phyloP scores from a whole-genome alignment of 2,329 filamentous ascomycete genomes.

The Talaromyces atroroseus region DNA sequence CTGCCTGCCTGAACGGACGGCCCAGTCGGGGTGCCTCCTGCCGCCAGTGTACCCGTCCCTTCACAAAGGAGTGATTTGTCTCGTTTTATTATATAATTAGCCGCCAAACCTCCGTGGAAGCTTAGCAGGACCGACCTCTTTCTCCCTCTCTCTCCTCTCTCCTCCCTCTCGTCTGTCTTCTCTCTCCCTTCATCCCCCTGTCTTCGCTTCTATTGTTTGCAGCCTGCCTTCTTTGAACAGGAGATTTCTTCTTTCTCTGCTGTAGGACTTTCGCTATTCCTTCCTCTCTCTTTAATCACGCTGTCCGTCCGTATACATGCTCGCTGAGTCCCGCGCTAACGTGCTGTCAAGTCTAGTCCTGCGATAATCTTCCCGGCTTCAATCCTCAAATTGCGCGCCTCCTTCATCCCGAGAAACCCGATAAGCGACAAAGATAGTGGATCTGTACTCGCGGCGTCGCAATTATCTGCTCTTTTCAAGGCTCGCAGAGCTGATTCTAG shows the following conservation, averaged over 20 bases:
- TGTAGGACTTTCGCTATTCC: not conserved
- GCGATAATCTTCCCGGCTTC: not conserved
- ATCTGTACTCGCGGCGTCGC: not conserved
- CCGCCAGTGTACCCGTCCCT: not conserved
- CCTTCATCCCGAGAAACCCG: not conserved
- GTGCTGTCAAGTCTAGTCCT: not conserved
- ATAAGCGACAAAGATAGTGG: not conserved
- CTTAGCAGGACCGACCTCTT: conserved; percentile 14
- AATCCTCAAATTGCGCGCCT: not conserved
- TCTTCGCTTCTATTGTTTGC: not conserved
- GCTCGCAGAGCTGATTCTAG: not conserved
- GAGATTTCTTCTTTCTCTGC: not conserved
- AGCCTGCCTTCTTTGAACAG: not conserved
- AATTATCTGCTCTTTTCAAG: not conserved
- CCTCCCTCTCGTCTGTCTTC: not conserved
- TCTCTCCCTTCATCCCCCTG: not conserved
- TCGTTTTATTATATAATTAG: conserved; percentile 10
- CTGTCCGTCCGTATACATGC: not conserved
- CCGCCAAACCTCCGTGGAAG: conserved; percentile 10
- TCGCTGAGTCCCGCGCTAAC: not conserved
- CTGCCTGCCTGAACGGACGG: not conserved
- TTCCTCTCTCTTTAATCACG: not conserved
- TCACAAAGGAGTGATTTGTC: too few relatives aligned
- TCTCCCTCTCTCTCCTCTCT: not conserved
- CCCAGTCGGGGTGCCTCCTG: not conserved